These are phyloP conservation scores for Babjeviella inositovora DNA, from an alignment of 805 yeast genomes.

Conservation along the genomic window DNA sequence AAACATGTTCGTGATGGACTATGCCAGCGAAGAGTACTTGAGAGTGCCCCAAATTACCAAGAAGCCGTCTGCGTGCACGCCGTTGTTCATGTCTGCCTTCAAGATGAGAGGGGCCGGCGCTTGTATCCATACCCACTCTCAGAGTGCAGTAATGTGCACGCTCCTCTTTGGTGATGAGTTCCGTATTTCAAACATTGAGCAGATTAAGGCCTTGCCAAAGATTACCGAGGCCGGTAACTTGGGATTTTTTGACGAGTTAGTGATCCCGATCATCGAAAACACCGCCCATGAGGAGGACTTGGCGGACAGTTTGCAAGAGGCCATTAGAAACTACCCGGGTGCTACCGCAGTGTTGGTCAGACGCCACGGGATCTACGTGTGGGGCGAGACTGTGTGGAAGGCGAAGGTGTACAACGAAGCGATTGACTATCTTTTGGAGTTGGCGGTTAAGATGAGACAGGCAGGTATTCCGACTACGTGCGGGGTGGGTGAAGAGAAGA, in stretches of 20 bases:
- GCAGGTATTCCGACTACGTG: slow-evolving; percentile 40
- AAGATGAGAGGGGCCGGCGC: slow-evolving; percentile 67
- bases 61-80: slow-evolving; percentile 94
- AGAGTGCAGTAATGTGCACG: slow-evolving; percentile 71
- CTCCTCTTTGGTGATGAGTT: slow-evolving; percentile 57
- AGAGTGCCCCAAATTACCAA: slow-evolving; percentile 52
- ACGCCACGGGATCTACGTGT: slow-evolving; percentile 90
- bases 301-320: slow-evolving; percentile 43
- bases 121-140: slow-evolving; percentile 90
- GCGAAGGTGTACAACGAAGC: slow-evolving; percentile 92
- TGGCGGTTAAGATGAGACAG: slow-evolving; percentile 71
- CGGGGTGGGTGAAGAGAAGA: slow-evolving; percentile 14
- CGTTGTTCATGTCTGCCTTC: slow-evolving; percentile 66
- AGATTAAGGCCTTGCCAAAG: slow-evolving; percentile 81
- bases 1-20: slow-evolving; percentile 66
- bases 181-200: slow-evolving; percentile 69
- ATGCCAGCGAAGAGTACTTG: slow-evolving; percentile 31
- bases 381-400: slow-evolving; percentile 89
- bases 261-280: slow-evolving; percentile 84
- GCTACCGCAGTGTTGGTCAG: slow-evolving; percentile 81
- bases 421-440: slow-evolving; percentile 71
- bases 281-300: slow-evolving; percentile 81
- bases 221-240: slow-evolving; percentile 52
- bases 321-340: slow-evolving; percentile 56
- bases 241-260: slow-evolving; percentile 57